A percentile compares a stretch with the other conserved stretches of the same genome.
Conservation (phyloP, 352 stramenopile genomes). For the Aphanomyces astaci region DNA sequence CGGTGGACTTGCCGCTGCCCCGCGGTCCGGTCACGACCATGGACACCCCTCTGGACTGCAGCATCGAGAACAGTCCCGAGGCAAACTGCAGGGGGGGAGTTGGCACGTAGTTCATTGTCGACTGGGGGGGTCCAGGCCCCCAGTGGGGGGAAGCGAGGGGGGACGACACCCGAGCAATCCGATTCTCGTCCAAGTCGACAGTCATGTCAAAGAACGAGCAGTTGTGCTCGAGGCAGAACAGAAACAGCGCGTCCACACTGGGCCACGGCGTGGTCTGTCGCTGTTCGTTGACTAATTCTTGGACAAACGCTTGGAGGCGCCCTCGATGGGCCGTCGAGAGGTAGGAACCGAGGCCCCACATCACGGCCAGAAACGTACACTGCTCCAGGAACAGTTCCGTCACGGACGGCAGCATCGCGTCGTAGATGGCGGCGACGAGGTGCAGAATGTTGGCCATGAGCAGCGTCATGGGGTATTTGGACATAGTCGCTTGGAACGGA, state of each 20-base stretch:
- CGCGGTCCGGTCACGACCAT: not conserved
- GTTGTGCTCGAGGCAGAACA: not conserved
- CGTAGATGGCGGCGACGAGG: not conserved
- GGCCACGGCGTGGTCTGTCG: not conserved
- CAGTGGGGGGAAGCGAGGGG: not conserved
- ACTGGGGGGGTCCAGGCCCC: too few species aligned
- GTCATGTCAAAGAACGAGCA: conserved; percentile 4
- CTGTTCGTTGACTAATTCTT: not conserved
- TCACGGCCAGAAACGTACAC: not conserved
- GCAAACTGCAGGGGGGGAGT: not conserved
- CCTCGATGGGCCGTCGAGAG: not conserved
- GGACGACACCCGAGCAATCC: not conserved
- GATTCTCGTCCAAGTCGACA: not conserved
- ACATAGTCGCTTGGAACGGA: not conserved
- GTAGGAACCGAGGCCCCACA: conserved; percentile 3
- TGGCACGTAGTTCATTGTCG: too few species aligned
- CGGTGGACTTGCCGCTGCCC: not conserved
- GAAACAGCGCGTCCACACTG: not conserved
- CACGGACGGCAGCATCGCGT: not conserved
- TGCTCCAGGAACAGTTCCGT: not conserved
- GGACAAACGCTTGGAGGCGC: not conserved
- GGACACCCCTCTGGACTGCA: not conserved
- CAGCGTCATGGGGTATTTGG: not conserved
- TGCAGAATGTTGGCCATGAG: not conserved
- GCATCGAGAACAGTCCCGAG: not conserved